Percentiles rank a stretch among this genome's conserved stretches.
These are phyloP conservation scores for Trypanosoma scelopori DNA, from an alignment of 208 protist genomes.

Conservation along the genomic window DNA sequence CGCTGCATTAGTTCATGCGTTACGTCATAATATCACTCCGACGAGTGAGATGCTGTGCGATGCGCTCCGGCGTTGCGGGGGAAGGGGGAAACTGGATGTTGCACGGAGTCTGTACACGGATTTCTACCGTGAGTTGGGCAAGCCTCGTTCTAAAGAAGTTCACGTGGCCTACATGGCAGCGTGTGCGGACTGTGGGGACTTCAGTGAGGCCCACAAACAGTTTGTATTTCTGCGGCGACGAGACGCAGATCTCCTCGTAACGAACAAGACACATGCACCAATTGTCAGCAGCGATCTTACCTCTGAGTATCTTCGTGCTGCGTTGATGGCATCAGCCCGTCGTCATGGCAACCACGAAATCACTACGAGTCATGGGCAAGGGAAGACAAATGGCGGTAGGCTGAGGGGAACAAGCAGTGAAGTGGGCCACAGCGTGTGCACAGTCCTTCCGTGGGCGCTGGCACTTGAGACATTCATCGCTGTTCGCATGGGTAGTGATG, in stretches of 20 bases:
- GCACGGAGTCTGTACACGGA: slow-evolving; percentile 49
- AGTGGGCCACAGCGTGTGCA: neutral
- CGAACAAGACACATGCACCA: slow-evolving; percentile 35
- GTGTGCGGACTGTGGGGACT: slow-evolving; percentile 50
- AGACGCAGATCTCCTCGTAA: slow-evolving; percentile 30
- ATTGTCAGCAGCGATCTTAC: slow-evolving; percentile 60
- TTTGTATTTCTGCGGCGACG: slow-evolving; percentile 35
- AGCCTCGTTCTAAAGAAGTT: slow-evolving; percentile 41
- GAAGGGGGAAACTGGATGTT: slow-evolving; percentile 34
- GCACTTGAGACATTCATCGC: slow-evolving; percentile 46
- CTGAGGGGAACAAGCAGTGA: too few species aligned
- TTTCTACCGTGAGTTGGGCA: slow-evolving; percentile 42
- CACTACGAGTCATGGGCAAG: neutral
- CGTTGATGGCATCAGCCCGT: slow-evolving; percentile 32
- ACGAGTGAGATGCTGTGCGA: slow-evolving; percentile 49
- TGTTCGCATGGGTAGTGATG: slow-evolving; percentile 31
- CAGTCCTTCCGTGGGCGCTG: slow-evolving; percentile 32
- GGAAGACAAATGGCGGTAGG: neutral
- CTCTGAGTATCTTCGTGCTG: slow-evolving; percentile 63
- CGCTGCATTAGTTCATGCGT: slow-evolving; percentile 49
- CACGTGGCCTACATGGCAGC: slow-evolving; percentile 69
- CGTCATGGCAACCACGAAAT: neutral
- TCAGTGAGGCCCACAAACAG: slow-evolving; percentile 44
- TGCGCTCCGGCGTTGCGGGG: slow-evolving; percentile 55
- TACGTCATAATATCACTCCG: slow-evolving; percentile 43